phyloP scores from a whole-genome alignment of 2,329 filamentous ascomycete species.

The Talaromyces sp. region DNA sequence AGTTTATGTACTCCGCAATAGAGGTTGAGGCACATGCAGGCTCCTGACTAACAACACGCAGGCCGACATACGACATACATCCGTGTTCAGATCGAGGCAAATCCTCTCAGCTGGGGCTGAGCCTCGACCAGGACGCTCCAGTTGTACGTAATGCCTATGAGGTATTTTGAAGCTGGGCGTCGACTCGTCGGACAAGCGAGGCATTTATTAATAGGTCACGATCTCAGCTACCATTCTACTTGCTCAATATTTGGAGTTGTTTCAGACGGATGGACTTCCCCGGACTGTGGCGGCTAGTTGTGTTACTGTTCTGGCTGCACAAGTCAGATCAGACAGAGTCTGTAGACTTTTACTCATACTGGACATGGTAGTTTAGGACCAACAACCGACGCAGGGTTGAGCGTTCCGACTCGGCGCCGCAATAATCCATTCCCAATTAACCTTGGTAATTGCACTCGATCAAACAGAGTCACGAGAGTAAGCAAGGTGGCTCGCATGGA shows the following conservation, averaged over 20 bases:
- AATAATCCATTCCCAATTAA: not conserved
- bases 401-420: not conserved
- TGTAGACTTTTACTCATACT: not conserved
- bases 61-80: not conserved
- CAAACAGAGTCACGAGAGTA: not conserved
- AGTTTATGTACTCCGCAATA: not conserved
- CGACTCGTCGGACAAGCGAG: not conserved
- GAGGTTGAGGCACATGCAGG: not conserved
- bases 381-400: not conserved
- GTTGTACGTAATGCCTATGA: not conserved
- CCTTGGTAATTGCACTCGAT: not conserved
- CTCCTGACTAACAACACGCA: not conserved
- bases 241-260: not conserved
- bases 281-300: not conserved
- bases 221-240: not conserved
- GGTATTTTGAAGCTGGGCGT: not conserved
- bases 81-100: not conserved
- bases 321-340: not conserved
- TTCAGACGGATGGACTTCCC: constrained; percentile 3
- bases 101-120: not conserved
- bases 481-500: not conserved
- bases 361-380: too few relatives aligned
- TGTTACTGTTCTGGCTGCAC: not conserved
- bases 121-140: not conserved
- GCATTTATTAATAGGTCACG: not conserved